These are phyloP conservation scores for Saccharomycopsis sp. DNA, from an alignment of 805 yeast species.

Conservation along the genomic window DNA sequence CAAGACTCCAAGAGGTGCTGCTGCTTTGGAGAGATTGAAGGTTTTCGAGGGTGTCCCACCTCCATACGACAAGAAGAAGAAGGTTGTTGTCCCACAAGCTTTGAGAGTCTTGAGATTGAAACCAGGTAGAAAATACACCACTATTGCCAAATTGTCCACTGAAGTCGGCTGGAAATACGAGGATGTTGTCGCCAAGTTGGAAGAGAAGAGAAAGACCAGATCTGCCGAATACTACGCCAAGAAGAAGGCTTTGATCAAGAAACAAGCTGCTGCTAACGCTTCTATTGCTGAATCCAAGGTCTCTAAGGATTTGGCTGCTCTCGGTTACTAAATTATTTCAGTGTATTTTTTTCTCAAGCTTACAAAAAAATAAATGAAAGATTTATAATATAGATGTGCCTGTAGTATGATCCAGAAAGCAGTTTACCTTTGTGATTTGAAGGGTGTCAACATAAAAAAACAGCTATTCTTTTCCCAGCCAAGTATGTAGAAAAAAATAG, in stretches of 20 bases:
- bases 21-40: slow-evolving; percentile 98
- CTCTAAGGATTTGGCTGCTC: slow-evolving; percentile 87
- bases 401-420: too few species aligned
- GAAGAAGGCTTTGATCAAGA: slow-evolving; percentile 94
- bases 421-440: too few species aligned
- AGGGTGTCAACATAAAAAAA: too few species aligned
- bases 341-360: neutral
- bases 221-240: slow-evolving; percentile 98
- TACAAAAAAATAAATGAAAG: neutral
- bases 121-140: slow-evolving; percentile 99
- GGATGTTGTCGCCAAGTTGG: slow-evolving; percentile 93
- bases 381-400: neutral
- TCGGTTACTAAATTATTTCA: slow-evolving; percentile 77
- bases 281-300: slow-evolving; percentile 85
- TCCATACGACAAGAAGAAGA: slow-evolving; percentile 99
- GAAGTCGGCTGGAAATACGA: slow-evolving; percentile 99
- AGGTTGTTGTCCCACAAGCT: slow-evolving; percentile 99
- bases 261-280: slow-evolving; percentile 80
- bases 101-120: slow-evolving; percentile 97
- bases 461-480: too few species aligned
- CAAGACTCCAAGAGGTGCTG: slow-evolving; percentile 99
- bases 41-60: slow-evolving; percentile 99
- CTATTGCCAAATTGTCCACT: slow-evolving; percentile 91
- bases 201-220: slow-evolving; percentile 98
- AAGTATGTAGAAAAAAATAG: too few species aligned